Percentiles rank a stretch among this genome's conserved stretches.
phyloP scores from a whole-genome alignment of 2,329 filamentous ascomycete genomes.

The Penicillium sp. region DNA sequence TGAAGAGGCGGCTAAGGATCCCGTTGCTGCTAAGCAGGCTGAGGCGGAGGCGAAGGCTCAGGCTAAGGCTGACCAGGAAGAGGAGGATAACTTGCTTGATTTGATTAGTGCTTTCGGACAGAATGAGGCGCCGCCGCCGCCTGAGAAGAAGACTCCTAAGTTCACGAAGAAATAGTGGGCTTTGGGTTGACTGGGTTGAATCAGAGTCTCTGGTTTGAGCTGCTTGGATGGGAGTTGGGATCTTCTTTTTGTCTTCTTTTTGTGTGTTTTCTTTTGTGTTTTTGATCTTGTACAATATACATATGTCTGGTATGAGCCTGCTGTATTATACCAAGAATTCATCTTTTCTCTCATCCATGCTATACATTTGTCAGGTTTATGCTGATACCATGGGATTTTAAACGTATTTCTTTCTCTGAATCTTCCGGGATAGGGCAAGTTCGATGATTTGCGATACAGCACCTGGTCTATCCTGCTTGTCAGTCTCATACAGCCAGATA shows the following conservation, averaged over 20 bases:
- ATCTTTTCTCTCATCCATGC: constrained; percentile 2
- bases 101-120: constrained; percentile 55
- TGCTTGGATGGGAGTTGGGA: constrained; percentile 23
- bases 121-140: constrained; percentile 32
- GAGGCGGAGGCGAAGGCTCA: constrained; percentile 49
- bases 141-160: constrained; percentile 16
- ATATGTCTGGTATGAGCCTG: constrained; percentile 15
- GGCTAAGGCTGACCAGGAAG: constrained; percentile 48
- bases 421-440: too few relatives aligned
- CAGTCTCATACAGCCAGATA: too few relatives aligned
- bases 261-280: background rate
- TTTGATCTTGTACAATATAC: constrained; percentile 28
- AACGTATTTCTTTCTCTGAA: too few relatives aligned
- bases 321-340: constrained; percentile 16
- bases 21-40: constrained; percentile 25
- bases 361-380: background rate
- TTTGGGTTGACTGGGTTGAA: constrained; percentile 2
- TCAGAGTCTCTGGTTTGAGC: background rate
- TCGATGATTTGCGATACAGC: too few relatives aligned
- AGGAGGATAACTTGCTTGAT: constrained; percentile 58
- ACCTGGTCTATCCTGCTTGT: too few relatives aligned
- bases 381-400: background rate
- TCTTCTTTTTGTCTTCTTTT: constrained; percentile 8
- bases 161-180: constrained; percentile 35
- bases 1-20: constrained; percentile 12